Evolutionary conservation across 306 rosid genomes (phyloP).

Genomic region (Alnus glutinosa): DNA sequence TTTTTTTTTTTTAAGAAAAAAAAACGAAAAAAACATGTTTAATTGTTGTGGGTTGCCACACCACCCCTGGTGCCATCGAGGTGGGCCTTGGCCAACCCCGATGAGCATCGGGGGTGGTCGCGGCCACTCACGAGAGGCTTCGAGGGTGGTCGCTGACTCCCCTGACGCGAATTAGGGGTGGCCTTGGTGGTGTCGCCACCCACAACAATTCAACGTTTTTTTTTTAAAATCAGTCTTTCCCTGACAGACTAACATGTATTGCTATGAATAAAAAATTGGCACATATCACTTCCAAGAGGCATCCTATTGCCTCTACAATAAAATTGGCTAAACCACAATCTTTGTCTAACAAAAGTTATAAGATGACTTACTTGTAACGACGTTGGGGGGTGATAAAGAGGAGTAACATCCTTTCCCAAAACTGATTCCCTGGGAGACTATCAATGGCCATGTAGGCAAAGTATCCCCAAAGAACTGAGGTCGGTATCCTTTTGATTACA

Average conservation of each 20-base stretch:
- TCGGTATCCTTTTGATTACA: slow-evolving; percentile 68
- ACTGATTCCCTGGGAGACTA: slow-evolving; percentile 92
- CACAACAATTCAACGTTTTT: too few relatives aligned
- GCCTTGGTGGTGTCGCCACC: too few relatives aligned
- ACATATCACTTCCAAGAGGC: neutral
- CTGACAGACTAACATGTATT: neutral
- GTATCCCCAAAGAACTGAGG: slow-evolving; percentile 91
- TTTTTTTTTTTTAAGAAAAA: too few relatives aligned
- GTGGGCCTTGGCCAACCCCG: too few relatives aligned
- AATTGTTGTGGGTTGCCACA: too few relatives aligned
- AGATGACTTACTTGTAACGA: slow-evolving; percentile 63
- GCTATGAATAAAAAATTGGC: neutral
- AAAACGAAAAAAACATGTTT: too few relatives aligned
- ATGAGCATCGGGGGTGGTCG: too few relatives aligned
- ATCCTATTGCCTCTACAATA: neutral
- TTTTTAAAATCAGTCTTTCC: neutral
- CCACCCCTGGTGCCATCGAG: too few relatives aligned
- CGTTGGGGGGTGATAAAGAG: slow-evolving; percentile 64
- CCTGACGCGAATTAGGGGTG: too few relatives aligned
- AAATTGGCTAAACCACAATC: neutral
- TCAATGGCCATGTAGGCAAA: slow-evolving; percentile 93
- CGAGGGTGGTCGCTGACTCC: too few relatives aligned
- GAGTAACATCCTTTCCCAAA: slow-evolving; percentile 77
- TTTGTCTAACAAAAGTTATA: neutral
- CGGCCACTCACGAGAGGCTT: too few relatives aligned